Conservation (phyloP, 768 basidiomycete species). For the Lactifluus piperatus region DNA sequence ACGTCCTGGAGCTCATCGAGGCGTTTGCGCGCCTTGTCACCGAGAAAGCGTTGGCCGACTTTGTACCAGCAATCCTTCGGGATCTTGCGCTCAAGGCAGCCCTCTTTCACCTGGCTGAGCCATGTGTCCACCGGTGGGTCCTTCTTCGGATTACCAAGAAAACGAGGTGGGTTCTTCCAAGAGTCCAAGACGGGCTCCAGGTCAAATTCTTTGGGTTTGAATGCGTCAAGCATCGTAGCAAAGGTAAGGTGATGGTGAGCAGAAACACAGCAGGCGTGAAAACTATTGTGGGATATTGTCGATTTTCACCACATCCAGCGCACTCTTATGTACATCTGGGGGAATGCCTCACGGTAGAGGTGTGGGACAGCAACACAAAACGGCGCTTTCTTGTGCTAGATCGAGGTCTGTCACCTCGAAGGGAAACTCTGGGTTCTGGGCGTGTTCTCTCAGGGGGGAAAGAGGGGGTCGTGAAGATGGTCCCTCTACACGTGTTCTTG, state of each 20-base stretch:
- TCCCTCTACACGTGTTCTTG: conserved; percentile 3
- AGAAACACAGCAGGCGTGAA: neutral
- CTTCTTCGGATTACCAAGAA: conserved; percentile 59
- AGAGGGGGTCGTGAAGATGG: neutral
- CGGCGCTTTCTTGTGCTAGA: neutral
- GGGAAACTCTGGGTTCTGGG: conserved; percentile 8
- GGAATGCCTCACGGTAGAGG: conserved; percentile 12
- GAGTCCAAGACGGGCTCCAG: conserved; percentile 56
- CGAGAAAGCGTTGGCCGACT: conserved; percentile 70
- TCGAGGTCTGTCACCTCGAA: neutral
- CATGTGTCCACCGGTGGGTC: conserved; percentile 65
- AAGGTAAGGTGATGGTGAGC: neutral
- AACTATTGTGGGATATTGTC: conserved; percentile 4
- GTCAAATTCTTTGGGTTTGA: conserved; percentile 73
- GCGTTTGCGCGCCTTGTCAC: conserved; percentile 56
- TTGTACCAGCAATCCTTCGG: conserved; percentile 81
- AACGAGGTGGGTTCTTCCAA: conserved; percentile 61
- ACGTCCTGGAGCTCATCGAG: conserved; percentile 66
- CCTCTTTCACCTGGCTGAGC: conserved; percentile 61
- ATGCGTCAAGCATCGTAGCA: conserved; percentile 49
- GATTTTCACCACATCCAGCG: neutral
- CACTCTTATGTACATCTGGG: conserved; percentile 5
- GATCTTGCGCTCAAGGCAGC: conserved; percentile 60
- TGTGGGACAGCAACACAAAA: conserved; percentile 2
- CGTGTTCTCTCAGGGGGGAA: conserved; percentile 3